Evolutionary conservation across 2,329 filamentous ascomycete genomes (phyloP).

Genomic region (Salinomyces thailandicus): DNA sequence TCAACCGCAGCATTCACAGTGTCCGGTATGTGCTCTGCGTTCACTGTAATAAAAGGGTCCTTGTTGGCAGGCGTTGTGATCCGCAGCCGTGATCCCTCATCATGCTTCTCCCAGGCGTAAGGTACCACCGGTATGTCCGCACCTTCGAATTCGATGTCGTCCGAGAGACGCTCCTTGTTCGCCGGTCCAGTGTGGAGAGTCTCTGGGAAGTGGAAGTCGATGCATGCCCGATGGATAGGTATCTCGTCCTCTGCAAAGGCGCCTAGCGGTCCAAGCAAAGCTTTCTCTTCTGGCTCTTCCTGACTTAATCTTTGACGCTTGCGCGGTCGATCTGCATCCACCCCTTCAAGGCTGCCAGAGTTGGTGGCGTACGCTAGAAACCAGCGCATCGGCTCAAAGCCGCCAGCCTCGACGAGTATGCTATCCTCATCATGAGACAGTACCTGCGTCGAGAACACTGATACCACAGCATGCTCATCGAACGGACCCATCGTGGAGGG

Average conservation of each 20-base stretch:
- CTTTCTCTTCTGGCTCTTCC: not conserved
- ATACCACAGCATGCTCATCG: slow-evolving; percentile 14
- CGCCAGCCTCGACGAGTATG: slow-evolving; percentile 24
- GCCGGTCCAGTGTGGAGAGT: slow-evolving; percentile 8
- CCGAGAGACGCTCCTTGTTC: slow-evolving; percentile 6
- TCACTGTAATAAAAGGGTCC: slow-evolving; percentile 16
- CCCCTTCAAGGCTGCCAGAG: no score
- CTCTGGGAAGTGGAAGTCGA: slow-evolving; percentile 22
- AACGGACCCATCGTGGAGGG: slow-evolving; percentile 5
- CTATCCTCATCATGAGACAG: slow-evolving; percentile 15
- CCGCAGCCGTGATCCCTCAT: slow-evolving; percentile 10
- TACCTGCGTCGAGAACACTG: slow-evolving; percentile 19
- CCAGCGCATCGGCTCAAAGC: slow-evolving; percentile 22
- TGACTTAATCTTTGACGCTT: slow-evolving; percentile 15
- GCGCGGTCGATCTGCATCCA: slow-evolving; percentile 15
- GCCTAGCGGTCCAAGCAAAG: not conserved
- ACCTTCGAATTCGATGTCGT: slow-evolving; percentile 16
- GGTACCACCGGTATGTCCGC: slow-evolving; percentile 12
- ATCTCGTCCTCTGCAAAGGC: slow-evolving; percentile 9
- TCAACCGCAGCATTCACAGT: slow-evolving; percentile 10
- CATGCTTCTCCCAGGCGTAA: slow-evolving; percentile 11
- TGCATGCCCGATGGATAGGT: slow-evolving; percentile 15
- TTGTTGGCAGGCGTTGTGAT: slow-evolving; percentile 10
- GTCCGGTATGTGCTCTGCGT: slow-evolving; percentile 11
- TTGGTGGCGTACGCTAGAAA: slow-evolving; percentile 20